These are phyloP conservation scores for Cercospora beticola DNA, from an alignment of 2,329 filamentous ascomycete species.

Conservation along the genomic window DNA sequence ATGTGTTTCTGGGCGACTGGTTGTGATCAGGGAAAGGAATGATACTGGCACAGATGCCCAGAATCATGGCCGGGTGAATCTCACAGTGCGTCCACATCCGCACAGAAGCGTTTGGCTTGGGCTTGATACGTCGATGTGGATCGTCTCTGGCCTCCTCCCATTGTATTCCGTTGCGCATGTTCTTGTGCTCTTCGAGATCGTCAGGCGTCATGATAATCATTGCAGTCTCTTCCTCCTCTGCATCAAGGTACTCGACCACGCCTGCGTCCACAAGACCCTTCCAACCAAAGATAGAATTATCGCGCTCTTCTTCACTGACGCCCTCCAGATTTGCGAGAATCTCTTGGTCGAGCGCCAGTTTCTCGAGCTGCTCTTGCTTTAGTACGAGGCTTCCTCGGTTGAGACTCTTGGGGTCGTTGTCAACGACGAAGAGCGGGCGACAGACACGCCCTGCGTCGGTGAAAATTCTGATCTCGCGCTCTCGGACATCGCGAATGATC, in stretches of 20 bases:
- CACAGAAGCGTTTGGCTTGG: slow-evolving; percentile 79
- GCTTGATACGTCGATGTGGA: slow-evolving; percentile 82
- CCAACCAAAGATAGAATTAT: slow-evolving; percentile 74
- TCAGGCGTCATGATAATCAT: slow-evolving; percentile 99
- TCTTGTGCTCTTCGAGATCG: slow-evolving; percentile 68
- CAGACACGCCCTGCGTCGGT: slow-evolving; percentile 95
- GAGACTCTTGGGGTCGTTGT: slow-evolving; percentile 73
- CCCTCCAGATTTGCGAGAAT: slow-evolving; percentile 46
- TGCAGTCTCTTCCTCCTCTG: slow-evolving; percentile 95
- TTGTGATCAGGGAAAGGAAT: slow-evolving; percentile 99
- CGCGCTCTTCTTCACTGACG: slow-evolving; percentile 58
- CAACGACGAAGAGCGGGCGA: slow-evolving; percentile 88
- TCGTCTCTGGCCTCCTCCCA: slow-evolving; percentile 63
- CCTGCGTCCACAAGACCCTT: slow-evolving; percentile 78
- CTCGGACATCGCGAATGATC: slow-evolving; percentile 91
- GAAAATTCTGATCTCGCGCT: slow-evolving; percentile 97
- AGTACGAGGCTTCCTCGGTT: slow-evolving; percentile 77
- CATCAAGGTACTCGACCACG: slow-evolving; percentile 93
- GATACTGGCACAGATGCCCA: slow-evolving; percentile 97
- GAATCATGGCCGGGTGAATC: slow-evolving; percentile 98
- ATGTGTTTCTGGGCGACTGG: slow-evolving; percentile 95
- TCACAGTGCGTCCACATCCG: slow-evolving; percentile 98
- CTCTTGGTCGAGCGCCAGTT: slow-evolving; percentile 71
- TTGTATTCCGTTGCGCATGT: slow-evolving; percentile 38
- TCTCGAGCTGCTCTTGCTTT: slow-evolving; percentile 77